Evolutionary conservation across 164 flowering plant species (phyloP).

Genomic region (Akebia trifoliata): DNA sequence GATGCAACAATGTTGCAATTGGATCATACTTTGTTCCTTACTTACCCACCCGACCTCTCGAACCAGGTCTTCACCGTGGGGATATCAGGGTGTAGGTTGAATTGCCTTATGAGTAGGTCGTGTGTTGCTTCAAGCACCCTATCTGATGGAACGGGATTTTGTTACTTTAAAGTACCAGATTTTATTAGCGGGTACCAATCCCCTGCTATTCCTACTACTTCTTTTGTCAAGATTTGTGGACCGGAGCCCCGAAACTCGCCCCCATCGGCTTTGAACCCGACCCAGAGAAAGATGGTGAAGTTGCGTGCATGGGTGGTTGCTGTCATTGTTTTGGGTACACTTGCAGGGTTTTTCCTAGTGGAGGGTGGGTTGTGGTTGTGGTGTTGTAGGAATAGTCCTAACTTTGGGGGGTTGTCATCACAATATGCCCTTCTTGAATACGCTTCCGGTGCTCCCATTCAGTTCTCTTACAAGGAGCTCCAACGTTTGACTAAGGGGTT

Average conservation of each 20-base stretch:
- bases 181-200: constrained; percentile 67
- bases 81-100: constrained; percentile 46
- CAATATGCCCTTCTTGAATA: constrained; percentile 36
- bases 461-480: constrained; percentile 34
- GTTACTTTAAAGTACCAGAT: constrained; percentile 41
- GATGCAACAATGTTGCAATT: constrained; percentile 45
- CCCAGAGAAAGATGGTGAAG: not conserved
- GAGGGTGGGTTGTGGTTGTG: constrained; percentile 31
- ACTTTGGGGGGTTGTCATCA: constrained; percentile 23
- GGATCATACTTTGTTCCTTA: constrained; percentile 51
- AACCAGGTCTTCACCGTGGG: constrained; percentile 38
- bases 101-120: constrained; percentile 45
- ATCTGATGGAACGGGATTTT: constrained; percentile 67
- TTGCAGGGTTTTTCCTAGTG: constrained; percentile 13
- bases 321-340: constrained; percentile 17
- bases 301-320: constrained; percentile 19
- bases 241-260: constrained; percentile 36
- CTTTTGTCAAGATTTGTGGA: constrained; percentile 69
- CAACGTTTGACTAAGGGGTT: constrained; percentile 36
- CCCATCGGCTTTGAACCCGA: not conserved
- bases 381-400: constrained; percentile 26
- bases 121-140: constrained; percentile 64
- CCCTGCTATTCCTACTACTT: constrained; percentile 63
- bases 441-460: constrained; percentile 43
- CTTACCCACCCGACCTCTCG: constrained; percentile 52